These are phyloP conservation scores for Nymphaea colorata DNA, from an alignment of 164 flowering plant species.

Conservation along the genomic window DNA sequence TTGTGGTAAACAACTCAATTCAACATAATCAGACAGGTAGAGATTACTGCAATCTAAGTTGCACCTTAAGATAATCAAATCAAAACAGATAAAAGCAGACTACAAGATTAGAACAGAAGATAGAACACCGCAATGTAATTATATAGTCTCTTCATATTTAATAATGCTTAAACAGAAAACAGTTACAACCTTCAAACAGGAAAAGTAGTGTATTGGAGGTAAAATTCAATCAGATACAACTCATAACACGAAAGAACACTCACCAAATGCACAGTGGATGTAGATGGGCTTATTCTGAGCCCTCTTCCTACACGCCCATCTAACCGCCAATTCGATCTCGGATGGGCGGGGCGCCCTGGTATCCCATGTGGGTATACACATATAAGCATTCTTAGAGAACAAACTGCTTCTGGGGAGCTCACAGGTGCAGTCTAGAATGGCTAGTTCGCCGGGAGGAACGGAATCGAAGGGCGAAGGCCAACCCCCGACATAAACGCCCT, in stretches of 20 bases:
- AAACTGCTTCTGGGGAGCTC: constrained; percentile 56
- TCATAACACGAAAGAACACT: background rate
- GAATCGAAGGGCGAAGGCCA: constrained; percentile 55
- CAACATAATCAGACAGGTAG: no score
- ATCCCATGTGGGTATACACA: constrained; percentile 84
- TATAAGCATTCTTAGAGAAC: constrained; percentile 33
- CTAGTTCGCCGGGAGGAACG: constrained; percentile 72
- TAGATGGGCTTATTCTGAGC: constrained; percentile 52
- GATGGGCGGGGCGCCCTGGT: constrained; percentile 62
- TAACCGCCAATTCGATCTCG: constrained; percentile 74
- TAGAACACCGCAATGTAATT: no score
- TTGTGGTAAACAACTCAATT: no score
- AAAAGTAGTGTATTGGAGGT: background rate
- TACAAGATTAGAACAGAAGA: no score
- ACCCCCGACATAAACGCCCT: constrained; percentile 84
- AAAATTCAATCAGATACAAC: background rate
- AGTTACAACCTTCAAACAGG: no score
- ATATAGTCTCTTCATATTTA: no score
- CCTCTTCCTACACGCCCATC: constrained; percentile 74
- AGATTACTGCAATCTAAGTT: no score
- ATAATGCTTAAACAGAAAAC: no score
- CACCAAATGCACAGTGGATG: constrained; percentile 88
- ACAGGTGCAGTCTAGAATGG: constrained; percentile 79
- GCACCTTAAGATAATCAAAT: no score
- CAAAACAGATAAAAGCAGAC: no score